Evolutionary conservation across 495 filamentous ascomycete species (phyloP), one percentile per base, ranked within the genome.

Genomic region (Talaromyces nanjingensis): DNA sequence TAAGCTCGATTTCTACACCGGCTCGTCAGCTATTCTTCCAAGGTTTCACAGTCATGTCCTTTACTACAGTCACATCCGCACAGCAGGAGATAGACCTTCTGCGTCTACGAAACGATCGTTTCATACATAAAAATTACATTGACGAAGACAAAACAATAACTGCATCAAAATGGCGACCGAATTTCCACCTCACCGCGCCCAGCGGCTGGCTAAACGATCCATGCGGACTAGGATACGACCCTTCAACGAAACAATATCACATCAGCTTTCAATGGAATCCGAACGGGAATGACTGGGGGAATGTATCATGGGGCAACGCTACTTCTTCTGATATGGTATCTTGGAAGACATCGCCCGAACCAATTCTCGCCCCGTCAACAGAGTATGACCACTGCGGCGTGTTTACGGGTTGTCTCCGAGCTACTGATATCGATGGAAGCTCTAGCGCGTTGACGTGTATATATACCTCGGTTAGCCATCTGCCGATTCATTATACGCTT

Each of bases 181-280:
- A 64, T 4, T 81, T 73, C 54, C 84, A 86, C 65, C 73, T 87
- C 45, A 72, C 73, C 6, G 79, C 83, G 6, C 78, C 82, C 5
- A 70, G 70, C 56, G 81, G 80, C 27, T 86, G 83, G 82, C 72
- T 84, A 73, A 85, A 86, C 63, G 84, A 86, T 34, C 84, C 84
- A 5, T 84, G 82, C 61, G 83, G 79, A 8, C 69, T 81, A 20
- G 78, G 81, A 60, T 86, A 84, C 57, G 83, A 86, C 65, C 80
- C 80, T 14, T 65, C 64, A 18, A 79, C 75, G 6, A 68, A 71
- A 11, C 59, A 69, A 7, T 79, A 80, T 59, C 78, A 82, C 52
- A 33, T 79, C 7, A 74, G 71, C 54, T 81, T 76, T 65, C 79
- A 82, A 70, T 82, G 76, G 74, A 82, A 82, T 58, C 78, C 79